Evolutionary conservation across 345 rosid species (phyloP).

Genomic region (Rhizophora mangle): DNA sequence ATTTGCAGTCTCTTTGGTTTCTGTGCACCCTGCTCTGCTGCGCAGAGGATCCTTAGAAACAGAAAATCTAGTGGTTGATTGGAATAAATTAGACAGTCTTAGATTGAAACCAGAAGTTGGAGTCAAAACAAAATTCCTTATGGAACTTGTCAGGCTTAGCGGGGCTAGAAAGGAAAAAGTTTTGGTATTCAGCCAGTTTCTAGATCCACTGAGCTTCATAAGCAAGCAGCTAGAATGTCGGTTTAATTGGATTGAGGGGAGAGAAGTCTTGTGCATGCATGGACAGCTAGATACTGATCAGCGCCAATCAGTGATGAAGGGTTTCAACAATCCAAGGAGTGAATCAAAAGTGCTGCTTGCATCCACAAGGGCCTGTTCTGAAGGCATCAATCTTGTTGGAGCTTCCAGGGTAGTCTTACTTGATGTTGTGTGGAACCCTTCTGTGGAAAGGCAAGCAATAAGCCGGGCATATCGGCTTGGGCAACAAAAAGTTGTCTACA

Average conservation of each 20-base stretch:
- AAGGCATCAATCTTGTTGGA: slow-evolving; percentile 73
- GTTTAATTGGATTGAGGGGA: slow-evolving; percentile 49
- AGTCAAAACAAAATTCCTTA: slow-evolving; percentile 54
- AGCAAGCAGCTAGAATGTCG: slow-evolving; percentile 32
- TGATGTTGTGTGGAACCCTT: slow-evolving; percentile 84
- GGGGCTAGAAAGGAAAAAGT: slow-evolving; percentile 50
- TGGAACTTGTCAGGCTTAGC: slow-evolving; percentile 49
- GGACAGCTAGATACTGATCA: slow-evolving; percentile 35
- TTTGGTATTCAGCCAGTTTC: slow-evolving; percentile 62
- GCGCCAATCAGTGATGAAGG: slow-evolving; percentile 47
- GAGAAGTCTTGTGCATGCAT: slow-evolving; percentile 47
- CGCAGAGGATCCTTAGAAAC: not conserved
- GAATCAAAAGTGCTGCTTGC: slow-evolving; percentile 67
- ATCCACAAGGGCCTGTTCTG: slow-evolving; percentile 66
- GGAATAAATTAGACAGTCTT: slow-evolving; percentile 21
- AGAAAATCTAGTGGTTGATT: slow-evolving; percentile 12
- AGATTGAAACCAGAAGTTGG: slow-evolving; percentile 44
- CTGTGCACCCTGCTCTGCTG: slow-evolving; percentile 64
- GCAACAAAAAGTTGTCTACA: slow-evolving; percentile 54
- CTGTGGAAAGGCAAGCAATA: slow-evolving; percentile 84
- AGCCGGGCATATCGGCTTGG: slow-evolving; percentile 74
- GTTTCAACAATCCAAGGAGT: slow-evolving; percentile 51
- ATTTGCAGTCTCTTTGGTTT: slow-evolving; percentile 40
- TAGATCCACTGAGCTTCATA: slow-evolving; percentile 47
- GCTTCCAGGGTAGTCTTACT: slow-evolving; percentile 83